Conservation (phyloP, 768 basidiomycete genomes). For the Tephrocybe sp. region DNA sequence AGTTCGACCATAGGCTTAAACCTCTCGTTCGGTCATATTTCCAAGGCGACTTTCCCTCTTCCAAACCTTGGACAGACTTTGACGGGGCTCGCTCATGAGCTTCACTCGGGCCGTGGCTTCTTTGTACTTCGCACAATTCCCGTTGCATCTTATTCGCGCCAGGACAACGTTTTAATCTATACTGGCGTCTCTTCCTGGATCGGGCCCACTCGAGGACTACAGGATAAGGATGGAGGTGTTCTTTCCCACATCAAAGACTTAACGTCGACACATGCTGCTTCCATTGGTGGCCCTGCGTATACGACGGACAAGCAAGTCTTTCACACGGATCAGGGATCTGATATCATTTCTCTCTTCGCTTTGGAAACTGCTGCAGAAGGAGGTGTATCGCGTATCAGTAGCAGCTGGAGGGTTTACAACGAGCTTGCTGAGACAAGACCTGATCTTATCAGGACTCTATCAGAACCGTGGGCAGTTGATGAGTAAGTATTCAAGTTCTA, state of each 20-base stretch:
- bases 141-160: constrained; percentile 21
- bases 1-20: constrained; percentile 19
- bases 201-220: constrained; percentile 18
- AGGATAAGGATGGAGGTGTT: constrained; percentile 22
- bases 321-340: constrained; percentile 22
- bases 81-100: constrained; percentile 18
- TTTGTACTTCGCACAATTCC: constrained; percentile 26
- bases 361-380: constrained; percentile 43
- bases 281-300: constrained; percentile 24
- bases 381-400: constrained; percentile 46
- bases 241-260: constrained; percentile 26
- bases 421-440: constrained; percentile 44
- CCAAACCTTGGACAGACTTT: constrained; percentile 23
- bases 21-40: constrained; percentile 29
- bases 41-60: constrained; percentile 22
- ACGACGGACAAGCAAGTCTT: constrained; percentile 27
- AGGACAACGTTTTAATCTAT: constrained; percentile 23
- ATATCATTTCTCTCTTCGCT: constrained; percentile 33
- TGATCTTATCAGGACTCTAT: constrained; percentile 41
- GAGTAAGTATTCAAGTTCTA: constrained; percentile 21
- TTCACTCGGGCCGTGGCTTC: constrained; percentile 24
- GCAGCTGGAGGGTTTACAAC: constrained; percentile 44
- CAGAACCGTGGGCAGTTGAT: constrained; percentile 44
- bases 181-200: constrained; percentile 25
- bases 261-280: constrained; percentile 12